A percentile compares a stretch with the other conserved stretches of the same genome.
phyloP scores from a whole-genome alignment of 148 eudicot species.

The Cornus suecica region DNA sequence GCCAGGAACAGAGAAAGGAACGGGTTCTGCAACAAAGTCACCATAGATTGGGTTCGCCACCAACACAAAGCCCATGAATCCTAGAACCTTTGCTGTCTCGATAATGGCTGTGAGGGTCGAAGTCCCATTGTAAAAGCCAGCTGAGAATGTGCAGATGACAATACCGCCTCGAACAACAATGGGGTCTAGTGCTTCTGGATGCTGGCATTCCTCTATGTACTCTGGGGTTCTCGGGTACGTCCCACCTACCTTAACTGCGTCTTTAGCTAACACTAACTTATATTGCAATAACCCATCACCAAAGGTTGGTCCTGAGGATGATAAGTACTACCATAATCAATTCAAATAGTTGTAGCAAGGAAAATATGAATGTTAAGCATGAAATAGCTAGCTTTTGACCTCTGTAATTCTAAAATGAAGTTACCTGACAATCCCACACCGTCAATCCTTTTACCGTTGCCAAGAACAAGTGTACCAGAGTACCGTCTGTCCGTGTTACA shows the following conservation, averaged over 20 bases:
- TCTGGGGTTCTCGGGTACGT: conserved; percentile 58
- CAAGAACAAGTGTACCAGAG: conserved; percentile 63
- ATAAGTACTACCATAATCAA: not conserved
- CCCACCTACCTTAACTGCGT: conserved; percentile 57
- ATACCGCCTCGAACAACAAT: conserved; percentile 52
- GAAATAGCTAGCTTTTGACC: too few relatives aligned
- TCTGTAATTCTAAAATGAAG: not conserved
- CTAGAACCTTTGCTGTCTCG: conserved; percentile 52
- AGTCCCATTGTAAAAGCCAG: conserved; percentile 75
- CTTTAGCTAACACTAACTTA: conserved; percentile 79
- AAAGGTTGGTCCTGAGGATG: conserved; percentile 48
- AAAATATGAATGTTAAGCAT: too few relatives aligned
- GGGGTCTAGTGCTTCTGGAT: conserved; percentile 77
- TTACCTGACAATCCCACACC: conserved; percentile 89
- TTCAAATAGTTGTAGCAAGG: not conserved
- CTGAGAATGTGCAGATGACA: conserved; percentile 83
- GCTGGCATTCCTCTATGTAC: conserved; percentile 82
- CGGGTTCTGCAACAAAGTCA: conserved; percentile 79
- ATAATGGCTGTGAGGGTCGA: conserved; percentile 63
- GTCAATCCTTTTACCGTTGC: conserved; percentile 48
- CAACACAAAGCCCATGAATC: conserved; percentile 69
- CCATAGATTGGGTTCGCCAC: conserved; percentile 77
- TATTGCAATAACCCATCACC: conserved; percentile 54
- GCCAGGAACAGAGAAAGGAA: conserved; percentile 69
- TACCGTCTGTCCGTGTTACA: conserved; percentile 66